These are phyloP conservation scores for Russula emetica DNA, from an alignment of 768 basidiomycete species.

Conservation along the genomic window DNA sequence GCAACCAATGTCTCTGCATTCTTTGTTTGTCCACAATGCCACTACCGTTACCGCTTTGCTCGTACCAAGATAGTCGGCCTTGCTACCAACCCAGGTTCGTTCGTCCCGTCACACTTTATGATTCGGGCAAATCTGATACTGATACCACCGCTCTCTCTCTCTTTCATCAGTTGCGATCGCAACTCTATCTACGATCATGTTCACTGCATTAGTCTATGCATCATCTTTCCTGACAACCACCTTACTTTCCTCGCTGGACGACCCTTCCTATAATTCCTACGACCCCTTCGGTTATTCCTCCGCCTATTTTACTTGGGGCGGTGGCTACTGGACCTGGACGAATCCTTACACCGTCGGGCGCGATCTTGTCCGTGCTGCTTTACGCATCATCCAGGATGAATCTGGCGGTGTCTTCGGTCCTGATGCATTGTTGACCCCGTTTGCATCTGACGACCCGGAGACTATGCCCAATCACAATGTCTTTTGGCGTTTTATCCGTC, in stretches of 20 bases:
- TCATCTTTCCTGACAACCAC: slow-evolving; percentile 28
- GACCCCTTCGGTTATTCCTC: slow-evolving; percentile 6
- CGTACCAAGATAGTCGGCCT: slow-evolving; percentile 66
- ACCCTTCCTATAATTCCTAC: slow-evolving; percentile 14
- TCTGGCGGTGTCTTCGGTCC: slow-evolving; percentile 26
- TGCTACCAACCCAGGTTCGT: slow-evolving; percentile 68
- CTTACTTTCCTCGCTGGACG: slow-evolving; percentile 23
- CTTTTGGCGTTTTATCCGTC: slow-evolving; percentile 53
- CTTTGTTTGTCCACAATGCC: slow-evolving; percentile 77
- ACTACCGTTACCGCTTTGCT: slow-evolving; percentile 70
- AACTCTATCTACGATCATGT: slow-evolving; percentile 22
- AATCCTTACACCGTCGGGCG: slow-evolving; percentile 26
- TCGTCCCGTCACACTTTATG: not conserved
- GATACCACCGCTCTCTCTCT: no score
- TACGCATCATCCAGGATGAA: slow-evolving; percentile 28
- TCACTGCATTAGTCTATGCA: slow-evolving; percentile 26
- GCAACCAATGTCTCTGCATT: slow-evolving; percentile 55
- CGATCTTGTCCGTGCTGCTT: slow-evolving; percentile 28
- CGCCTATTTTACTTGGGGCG: slow-evolving; percentile 2
- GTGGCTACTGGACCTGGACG: slow-evolving; percentile 23
- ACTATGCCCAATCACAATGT: slow-evolving; percentile 38
- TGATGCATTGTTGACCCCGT: slow-evolving; percentile 37
- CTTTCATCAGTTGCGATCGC: slow-evolving; percentile 55
- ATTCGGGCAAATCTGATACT: no score
- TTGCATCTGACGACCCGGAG: slow-evolving; percentile 3